Conservation (phyloP, 495 filamentous ascomycete genomes). For the Daldinia childiae region DNA sequence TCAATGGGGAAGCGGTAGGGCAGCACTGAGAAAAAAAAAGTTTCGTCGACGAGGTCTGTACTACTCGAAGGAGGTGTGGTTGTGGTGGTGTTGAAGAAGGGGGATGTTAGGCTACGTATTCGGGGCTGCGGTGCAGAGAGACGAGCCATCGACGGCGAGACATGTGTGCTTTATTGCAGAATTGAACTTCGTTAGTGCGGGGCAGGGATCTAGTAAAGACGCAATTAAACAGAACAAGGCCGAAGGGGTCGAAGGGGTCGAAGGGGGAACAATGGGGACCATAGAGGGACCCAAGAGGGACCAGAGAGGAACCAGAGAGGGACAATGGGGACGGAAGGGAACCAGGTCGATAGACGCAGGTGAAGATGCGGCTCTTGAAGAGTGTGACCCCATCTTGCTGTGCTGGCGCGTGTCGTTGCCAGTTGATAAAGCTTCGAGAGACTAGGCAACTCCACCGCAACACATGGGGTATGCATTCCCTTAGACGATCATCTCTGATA, state of each 20-base stretch:
- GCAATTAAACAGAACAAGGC: slow-evolving; percentile 56
- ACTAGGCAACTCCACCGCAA: slow-evolving; percentile 69
- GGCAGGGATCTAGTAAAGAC: slow-evolving; percentile 59
- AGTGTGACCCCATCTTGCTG: slow-evolving; percentile 78
- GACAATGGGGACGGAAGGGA: slow-evolving; percentile 49
- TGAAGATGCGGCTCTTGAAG: slow-evolving; percentile 69
- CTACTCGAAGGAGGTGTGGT: slow-evolving; percentile 54
- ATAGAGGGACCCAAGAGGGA: background rate
- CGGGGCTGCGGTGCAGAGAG: slow-evolving; percentile 58
- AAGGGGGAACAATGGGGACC: slow-evolving; percentile 7
- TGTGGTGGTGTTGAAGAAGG: slow-evolving; percentile 53
- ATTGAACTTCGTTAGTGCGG: slow-evolving; percentile 57
- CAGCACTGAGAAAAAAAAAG: slow-evolving; percentile 45
- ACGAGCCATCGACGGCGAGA: slow-evolving; percentile 64
- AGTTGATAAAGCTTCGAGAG: slow-evolving; percentile 72
- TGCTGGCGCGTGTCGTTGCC: slow-evolving; percentile 89
- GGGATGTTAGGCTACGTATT: slow-evolving; percentile 61
- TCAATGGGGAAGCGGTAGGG: slow-evolving; percentile 50
- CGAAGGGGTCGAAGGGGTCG: slow-evolving; percentile 44
- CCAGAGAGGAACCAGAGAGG: background rate
- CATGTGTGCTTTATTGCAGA: slow-evolving; percentile 71
- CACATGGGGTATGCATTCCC: slow-evolving; percentile 60
- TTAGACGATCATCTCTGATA: slow-evolving; percentile 60
- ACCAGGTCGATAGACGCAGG: slow-evolving; percentile 63
- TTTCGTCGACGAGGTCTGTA: slow-evolving; percentile 55